phyloP scores from a whole-genome alignment of 306 rosid genomes.

The Gastrolobium bilobum region DNA sequence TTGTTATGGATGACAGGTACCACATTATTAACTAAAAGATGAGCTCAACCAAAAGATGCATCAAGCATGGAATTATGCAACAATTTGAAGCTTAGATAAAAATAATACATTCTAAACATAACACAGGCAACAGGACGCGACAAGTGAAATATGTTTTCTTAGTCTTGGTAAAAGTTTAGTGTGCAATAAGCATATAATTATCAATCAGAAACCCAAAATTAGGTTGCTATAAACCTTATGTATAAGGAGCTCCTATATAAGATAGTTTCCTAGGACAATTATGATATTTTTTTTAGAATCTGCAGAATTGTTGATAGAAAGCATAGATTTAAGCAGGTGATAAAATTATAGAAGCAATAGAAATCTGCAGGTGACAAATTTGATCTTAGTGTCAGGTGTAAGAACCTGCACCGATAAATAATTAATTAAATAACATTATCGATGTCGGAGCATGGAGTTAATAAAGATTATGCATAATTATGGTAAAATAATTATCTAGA shows the following conservation, averaged over 20 bases:
- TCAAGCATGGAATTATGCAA: background rate
- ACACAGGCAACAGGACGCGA: background rate
- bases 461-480: no score
- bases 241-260: background rate
- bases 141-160: background rate
- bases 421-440: no score
- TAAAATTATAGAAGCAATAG: background rate
- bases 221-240: background rate
- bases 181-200: background rate
- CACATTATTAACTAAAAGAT: no score
- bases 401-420: no score
- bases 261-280: background rate
- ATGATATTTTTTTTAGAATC: background rate
- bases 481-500: no score
- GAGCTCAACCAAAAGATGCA: conserved; percentile 40
- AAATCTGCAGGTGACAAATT: conserved; percentile 14
- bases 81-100: conserved; percentile 19
- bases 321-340: background rate
- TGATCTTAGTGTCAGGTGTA: background rate
- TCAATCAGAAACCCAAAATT: background rate
- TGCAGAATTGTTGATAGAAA: background rate
- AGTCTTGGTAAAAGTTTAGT: background rate
- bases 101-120: conserved; percentile 8
- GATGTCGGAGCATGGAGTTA: no score
- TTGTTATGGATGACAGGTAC: no score